Conservation (phyloP, 805 yeast genomes). For the Hanseniaspora occidentalis region DNA sequence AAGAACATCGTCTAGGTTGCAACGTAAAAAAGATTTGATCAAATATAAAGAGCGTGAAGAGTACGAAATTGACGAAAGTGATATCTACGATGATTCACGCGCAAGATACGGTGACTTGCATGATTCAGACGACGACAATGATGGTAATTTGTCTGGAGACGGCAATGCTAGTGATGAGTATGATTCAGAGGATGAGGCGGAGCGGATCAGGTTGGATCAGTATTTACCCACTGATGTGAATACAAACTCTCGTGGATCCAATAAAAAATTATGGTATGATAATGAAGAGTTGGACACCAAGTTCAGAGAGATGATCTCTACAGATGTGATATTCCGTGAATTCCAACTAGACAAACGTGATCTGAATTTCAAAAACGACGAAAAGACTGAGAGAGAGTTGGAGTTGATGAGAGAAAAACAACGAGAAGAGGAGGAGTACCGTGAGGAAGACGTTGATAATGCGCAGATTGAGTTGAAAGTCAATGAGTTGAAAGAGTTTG, state of each 20-base stretch:
- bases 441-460: constrained; percentile 23
- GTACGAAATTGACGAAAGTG: constrained; percentile 17
- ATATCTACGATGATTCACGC: constrained; percentile 1
- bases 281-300: constrained; percentile 17
- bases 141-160: constrained; percentile 17
- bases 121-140: constrained; percentile 5
- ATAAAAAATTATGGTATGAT: constrained; percentile 6
- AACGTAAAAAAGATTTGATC: neutral
- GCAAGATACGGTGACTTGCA: constrained; percentile 6
- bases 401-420: constrained; percentile 7
- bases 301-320: constrained; percentile 9
- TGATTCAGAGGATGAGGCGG: neutral
- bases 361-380: too few species aligned
- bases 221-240: neutral
- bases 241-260: too few species aligned
- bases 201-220: neutral
- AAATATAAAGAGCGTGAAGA: constrained; percentile 21
- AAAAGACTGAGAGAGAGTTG: neutral
- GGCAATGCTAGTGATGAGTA: constrained; percentile 5
- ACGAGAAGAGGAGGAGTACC: constrained; percentile 9
- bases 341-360: neutral
- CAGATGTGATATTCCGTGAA: constrained; percentile 5
- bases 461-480: constrained; percentile 46
- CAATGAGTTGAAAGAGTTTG: constrained; percentile 54
- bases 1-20: too few species aligned